Base-by-base conservation (phyloP, 805 yeast genomes). In the Jamesozyma rosinii region DNA sequence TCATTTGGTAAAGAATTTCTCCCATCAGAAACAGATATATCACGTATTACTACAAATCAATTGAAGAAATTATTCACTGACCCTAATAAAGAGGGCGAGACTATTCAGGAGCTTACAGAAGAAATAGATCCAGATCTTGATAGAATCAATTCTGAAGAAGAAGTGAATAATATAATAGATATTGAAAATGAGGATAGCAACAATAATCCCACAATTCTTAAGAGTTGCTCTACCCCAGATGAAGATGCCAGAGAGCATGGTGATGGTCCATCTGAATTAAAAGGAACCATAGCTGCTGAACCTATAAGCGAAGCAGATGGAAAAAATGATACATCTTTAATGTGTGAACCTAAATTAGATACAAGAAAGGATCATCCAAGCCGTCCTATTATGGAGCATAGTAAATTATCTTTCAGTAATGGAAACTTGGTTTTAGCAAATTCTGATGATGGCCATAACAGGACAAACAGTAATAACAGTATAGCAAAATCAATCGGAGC, bases 1-100 rank as follows among this genome's bases (percentile, higher is more conserved):
- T 83, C 77, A 6, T 90, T 92, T 65, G 97, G 85, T 46, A 72
- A 73, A 36, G 71, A 72, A 18, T 92, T 75, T 57, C 72, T 90
- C 46, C 97, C 97, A 1, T 79, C 95, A 8, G 97, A 92, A 60
- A 85, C 81, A 54, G 98, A 92, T 70, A 84, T 92, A 51, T 80
- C 95, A 4, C 72, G 86, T 49, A 84, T 92, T 36, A 89, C 98
- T 1, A 83, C 95, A 3, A 81, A 81, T 52, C 97, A 90, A 57
- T 67, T 90, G 54, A 77, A 80, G 47, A 83, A 81, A 50, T 70
- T 89, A 39, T 79, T 90, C 31, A 37, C 42, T 4, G 40, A 37
- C 18, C 18, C 33, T 17, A 18, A 19, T n/a, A 37, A 31, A 5
- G 18, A 4, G 5, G 18, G 37, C 17, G 30, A 35, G 6, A 4